Evolutionary conservation across 163 green algal species (phyloP).

Genomic region (Scenedesmus sp.): DNA sequence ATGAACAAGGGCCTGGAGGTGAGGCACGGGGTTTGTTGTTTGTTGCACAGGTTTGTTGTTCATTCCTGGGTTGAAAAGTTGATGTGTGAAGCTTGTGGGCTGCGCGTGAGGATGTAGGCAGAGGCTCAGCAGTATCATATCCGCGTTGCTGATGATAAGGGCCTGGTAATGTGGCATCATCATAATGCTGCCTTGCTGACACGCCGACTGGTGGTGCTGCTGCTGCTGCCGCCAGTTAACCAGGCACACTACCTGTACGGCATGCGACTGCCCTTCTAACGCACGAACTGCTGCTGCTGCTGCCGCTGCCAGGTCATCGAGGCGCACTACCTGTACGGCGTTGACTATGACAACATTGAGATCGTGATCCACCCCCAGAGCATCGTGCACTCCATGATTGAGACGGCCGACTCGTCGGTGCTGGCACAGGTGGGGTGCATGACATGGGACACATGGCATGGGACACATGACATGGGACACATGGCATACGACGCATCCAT

Average conservation of each 20-base stretch:
- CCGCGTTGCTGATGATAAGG: no score
- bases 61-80: not conserved
- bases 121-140: no score
- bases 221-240: not conserved
- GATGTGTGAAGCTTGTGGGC: not conserved
- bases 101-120: not conserved
- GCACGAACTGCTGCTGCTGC: constrained; percentile 29
- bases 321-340: constrained; percentile 99
- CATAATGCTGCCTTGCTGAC: not conserved
- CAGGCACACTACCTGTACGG: constrained; percentile 17
- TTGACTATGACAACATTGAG: constrained; percentile 98
- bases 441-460: not conserved
- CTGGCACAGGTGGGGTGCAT: constrained; percentile 86
- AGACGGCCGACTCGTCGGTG: constrained; percentile 96
- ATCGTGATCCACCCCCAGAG: constrained; percentile 99
- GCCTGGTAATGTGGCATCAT: not conserved
- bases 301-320: constrained; percentile 94
- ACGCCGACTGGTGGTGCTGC: not conserved
- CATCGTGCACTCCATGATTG: constrained; percentile 99
- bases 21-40: not conserved
- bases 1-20: constrained; percentile 96
- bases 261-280: not conserved
- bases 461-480: no score
- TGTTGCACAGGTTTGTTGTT: not conserved
- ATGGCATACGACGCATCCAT: no score